A percentile compares a stretch with the other conserved stretches of the same genome.
These are phyloP conservation scores for Baorangia bicolor DNA, from an alignment of 768 basidiomycete genomes.

Conservation along the genomic window DNA sequence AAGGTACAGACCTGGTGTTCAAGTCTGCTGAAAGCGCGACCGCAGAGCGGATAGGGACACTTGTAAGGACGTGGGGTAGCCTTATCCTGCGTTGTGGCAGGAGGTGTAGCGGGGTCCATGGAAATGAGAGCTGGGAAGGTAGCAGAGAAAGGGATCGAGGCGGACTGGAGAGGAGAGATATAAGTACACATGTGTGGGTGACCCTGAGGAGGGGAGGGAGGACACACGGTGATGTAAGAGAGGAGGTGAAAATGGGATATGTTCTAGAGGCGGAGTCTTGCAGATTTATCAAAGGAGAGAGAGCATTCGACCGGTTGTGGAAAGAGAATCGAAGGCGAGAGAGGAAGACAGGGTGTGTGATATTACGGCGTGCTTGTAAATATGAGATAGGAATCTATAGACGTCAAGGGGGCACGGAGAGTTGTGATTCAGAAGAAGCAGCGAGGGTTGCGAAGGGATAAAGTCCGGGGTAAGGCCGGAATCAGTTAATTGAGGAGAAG, in stretches of 20 bases:
- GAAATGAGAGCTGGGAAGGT: slow-evolving; percentile 11
- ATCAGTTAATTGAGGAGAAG: slow-evolving; percentile 24
- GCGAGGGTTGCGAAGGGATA: slow-evolving; percentile 16
- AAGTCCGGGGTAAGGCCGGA: slow-evolving; percentile 33
- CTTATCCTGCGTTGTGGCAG: slow-evolving; percentile 35
- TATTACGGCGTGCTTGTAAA: slow-evolving; percentile 23
- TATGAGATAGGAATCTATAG: slow-evolving; percentile 31
- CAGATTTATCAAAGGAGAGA: slow-evolving; percentile 22
- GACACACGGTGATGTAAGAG: slow-evolving; percentile 23
- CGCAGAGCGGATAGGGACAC: slow-evolving; percentile 89
- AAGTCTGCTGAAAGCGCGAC: slow-evolving; percentile 92
- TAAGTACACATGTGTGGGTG: slow-evolving; percentile 29
- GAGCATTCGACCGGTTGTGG: slow-evolving; percentile 21
- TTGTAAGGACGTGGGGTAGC: slow-evolving; percentile 81
- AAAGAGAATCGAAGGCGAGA: slow-evolving; percentile 19
- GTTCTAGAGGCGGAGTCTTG: slow-evolving; percentile 19
- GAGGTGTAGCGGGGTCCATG: slow-evolving; percentile 23
- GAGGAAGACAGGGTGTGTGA: slow-evolving; percentile 23
- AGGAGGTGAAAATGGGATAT: slow-evolving; percentile 12
- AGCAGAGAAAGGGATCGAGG: slow-evolving; percentile 12
- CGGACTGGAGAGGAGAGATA: slow-evolving; percentile 25
- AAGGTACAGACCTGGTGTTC: slow-evolving; percentile 81
- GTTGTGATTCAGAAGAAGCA: slow-evolving; percentile 22
- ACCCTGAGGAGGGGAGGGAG: slow-evolving; percentile 14
- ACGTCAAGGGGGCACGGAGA: slow-evolving; percentile 14